These are phyloP conservation scores for Rosa persica DNA, from an alignment of 306 rosid species.

Conservation along the genomic window DNA sequence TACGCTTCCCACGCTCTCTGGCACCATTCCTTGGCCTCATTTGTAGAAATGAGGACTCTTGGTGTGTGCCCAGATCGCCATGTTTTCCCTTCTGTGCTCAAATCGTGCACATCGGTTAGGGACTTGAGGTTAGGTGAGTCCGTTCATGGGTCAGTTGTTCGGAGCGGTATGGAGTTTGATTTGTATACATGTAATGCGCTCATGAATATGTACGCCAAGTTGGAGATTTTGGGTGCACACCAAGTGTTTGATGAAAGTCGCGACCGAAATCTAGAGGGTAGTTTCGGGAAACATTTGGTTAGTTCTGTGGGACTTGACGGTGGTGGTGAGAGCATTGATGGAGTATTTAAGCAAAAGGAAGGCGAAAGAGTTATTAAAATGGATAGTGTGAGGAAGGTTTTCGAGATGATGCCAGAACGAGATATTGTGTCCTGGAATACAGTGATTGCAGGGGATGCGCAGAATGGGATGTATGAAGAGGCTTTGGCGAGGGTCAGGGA, in stretches of 20 bases:
- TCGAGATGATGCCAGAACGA: slow-evolving; percentile 59
- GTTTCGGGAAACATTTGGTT: no score
- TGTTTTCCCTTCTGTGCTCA: slow-evolving; percentile 70
- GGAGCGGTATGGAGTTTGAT: slow-evolving; percentile 54
- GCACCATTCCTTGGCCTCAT: slow-evolving; percentile 43
- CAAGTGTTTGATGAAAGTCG: slow-evolving; percentile 40
- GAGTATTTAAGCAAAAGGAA: background rate
- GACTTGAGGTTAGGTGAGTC: slow-evolving; percentile 53
- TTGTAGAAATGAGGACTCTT: slow-evolving; percentile 48
- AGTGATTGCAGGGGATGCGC: slow-evolving; percentile 64
- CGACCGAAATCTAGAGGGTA: slow-evolving; percentile 12
- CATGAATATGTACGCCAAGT: slow-evolving; percentile 65
- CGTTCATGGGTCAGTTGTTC: slow-evolving; percentile 54
- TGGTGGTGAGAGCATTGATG: background rate
- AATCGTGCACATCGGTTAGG: slow-evolving; percentile 55
- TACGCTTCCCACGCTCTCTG: slow-evolving; percentile 58
- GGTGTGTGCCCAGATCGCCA: slow-evolving; percentile 45
- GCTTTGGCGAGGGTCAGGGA: slow-evolving; percentile 57
- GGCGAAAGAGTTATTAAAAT: background rate
- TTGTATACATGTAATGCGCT: slow-evolving; percentile 78
- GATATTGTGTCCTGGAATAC: slow-evolving; percentile 95
- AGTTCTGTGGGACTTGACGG: no score
- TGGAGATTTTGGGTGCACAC: slow-evolving; percentile 28
- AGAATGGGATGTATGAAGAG: slow-evolving; percentile 56
- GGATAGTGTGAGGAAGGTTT: slow-evolving; percentile 57